These are phyloP conservation scores for Penicillium sp. DNA, from an alignment of 2,329 filamentous ascomycete species.

Conservation along the genomic window DNA sequence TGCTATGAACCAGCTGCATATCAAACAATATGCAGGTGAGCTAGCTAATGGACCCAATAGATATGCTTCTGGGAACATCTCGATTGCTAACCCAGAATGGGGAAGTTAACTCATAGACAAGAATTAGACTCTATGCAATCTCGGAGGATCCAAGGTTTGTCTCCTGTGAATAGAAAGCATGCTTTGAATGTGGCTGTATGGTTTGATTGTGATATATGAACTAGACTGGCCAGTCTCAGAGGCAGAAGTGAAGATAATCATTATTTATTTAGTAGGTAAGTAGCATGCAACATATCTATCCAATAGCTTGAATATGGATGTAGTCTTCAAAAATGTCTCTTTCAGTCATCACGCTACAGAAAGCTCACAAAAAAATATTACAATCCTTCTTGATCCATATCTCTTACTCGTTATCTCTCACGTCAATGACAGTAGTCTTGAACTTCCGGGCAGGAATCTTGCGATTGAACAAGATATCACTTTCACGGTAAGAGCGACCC, in stretches of 20 bases:
- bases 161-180: too few relatives aligned
- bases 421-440: conserved; percentile 46
- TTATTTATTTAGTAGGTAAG: neutral
- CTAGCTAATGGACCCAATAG: neutral
- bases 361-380: neutral
- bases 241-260: neutral
- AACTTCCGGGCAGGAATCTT: conserved; percentile 46
- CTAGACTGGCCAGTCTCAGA: too few relatives aligned
- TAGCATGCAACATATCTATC: neutral
- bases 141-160: too few relatives aligned
- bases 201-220: too few relatives aligned
- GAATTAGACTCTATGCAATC: too few relatives aligned
- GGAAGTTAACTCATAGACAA: too few relatives aligned
- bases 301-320: neutral
- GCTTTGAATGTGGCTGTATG: too few relatives aligned
- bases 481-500: conserved; percentile 47
- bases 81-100: neutral
- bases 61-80: neutral
- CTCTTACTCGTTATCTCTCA: conserved; percentile 43
- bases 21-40: neutral
- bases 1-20: neutral
- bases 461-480: conserved; percentile 48
- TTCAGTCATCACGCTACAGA: neutral
- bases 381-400: neutral
- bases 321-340: neutral